These are phyloP conservation scores for Picochlorum sp. DNA, from an alignment of 139 green algal species.

Conservation along the genomic window DNA sequence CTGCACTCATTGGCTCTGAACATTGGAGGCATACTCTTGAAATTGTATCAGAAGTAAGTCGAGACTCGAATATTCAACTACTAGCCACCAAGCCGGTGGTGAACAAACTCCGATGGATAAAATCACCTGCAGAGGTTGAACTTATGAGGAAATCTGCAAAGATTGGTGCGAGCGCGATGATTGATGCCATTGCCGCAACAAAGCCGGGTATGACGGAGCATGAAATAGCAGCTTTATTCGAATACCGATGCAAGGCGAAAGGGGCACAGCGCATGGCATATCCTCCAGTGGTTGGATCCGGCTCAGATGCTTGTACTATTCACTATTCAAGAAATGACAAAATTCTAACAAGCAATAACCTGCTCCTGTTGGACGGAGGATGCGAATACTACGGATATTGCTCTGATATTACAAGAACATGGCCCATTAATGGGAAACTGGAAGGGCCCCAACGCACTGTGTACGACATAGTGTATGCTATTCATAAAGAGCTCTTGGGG, in stretches of 20 bases:
- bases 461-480: conserved; percentile 58
- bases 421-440: conserved; percentile 54
- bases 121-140: conserved; percentile 48
- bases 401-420: conserved; percentile 81
- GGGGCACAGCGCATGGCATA: conserved; percentile 66
- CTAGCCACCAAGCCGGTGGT: conserved; percentile 32
- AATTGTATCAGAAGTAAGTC: too few relatives aligned
- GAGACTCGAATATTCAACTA: too few relatives aligned
- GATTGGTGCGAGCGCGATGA: conserved; percentile 34
- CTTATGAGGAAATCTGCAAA: conserved; percentile 47
- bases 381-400: conserved; percentile 80
- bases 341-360: conserved; percentile 32
- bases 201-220: conserved; percentile 34
- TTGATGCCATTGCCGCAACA: conserved; percentile 38
- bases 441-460: conserved; percentile 47
- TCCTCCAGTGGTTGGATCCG: conserved; percentile 56
- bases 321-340: conserved; percentile 84
- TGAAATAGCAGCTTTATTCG: conserved; percentile 52
- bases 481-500: conserved; percentile 36
- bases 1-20: neutral
- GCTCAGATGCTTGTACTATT: conserved; percentile 63
- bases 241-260: conserved; percentile 35
- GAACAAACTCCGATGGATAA: conserved; percentile 52
- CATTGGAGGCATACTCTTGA: neutral
- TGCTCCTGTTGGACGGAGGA: conserved; percentile 87